Percentiles rank a stretch among this genome's conserved stretches.
These are phyloP conservation scores for Blastobotrys serpentis DNA, from an alignment of 1,139 yeast genomes.

Conservation along the genomic window DNA sequence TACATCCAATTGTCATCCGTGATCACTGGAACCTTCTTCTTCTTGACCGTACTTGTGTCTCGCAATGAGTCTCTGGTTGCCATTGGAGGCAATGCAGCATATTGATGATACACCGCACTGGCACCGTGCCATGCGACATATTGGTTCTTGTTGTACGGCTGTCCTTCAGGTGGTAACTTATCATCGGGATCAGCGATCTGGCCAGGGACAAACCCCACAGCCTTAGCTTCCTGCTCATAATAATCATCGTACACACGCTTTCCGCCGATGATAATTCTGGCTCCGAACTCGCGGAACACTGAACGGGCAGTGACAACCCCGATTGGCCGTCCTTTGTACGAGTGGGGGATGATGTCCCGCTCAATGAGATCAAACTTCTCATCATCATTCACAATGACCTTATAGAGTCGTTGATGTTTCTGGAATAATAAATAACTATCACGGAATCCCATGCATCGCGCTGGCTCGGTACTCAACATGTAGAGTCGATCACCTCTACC, in stretches of 20 bases:
- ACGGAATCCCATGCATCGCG: constrained; percentile 89
- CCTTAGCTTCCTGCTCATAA: constrained; percentile 72
- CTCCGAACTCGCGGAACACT: constrained; percentile 89
- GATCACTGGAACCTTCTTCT: constrained; percentile 41
- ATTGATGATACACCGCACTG: constrained; percentile 43
- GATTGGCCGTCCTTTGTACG: constrained; percentile 87
- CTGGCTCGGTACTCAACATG: constrained; percentile 95
- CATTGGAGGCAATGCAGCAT: constrained; percentile 33
- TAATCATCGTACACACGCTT: constrained; percentile 83
- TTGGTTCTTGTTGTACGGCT: constrained; percentile 48
- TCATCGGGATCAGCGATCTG: constrained; percentile 78
- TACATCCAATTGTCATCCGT: constrained; percentile 83
- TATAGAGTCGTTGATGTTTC: constrained; percentile 71
- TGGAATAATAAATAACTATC: constrained; percentile 90
- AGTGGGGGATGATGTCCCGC: constrained; percentile 79
- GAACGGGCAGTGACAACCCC: constrained; percentile 90
- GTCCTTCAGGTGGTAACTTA: constrained; percentile 43
- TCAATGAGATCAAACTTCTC: constrained; percentile 83
- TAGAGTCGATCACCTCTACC: constrained; percentile 73
- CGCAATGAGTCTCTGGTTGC: constrained; percentile 30
- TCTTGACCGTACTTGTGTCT: constrained; percentile 23
- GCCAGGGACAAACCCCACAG: constrained; percentile 73
- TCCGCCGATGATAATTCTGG: constrained; percentile 77
- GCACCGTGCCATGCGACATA: constrained; percentile 56
- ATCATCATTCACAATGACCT: constrained; percentile 69